These are phyloP conservation scores for Kwoniella europaea DNA, from an alignment of 768 basidiomycete species.

Conservation along the genomic window DNA sequence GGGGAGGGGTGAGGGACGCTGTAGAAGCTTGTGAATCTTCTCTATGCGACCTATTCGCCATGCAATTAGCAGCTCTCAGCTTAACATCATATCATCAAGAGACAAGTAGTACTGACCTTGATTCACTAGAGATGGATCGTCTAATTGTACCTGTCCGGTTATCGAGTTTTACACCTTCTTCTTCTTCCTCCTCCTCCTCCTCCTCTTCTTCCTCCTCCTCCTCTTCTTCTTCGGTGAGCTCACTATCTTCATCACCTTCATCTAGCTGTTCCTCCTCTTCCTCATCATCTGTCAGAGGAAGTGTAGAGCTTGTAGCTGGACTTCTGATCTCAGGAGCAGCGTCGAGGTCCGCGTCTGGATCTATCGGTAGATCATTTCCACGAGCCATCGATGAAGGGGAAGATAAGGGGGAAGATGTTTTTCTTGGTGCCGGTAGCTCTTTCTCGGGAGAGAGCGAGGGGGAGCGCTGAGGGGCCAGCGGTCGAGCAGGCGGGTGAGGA, in stretches of 20 bases:
- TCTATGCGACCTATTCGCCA: conserved; percentile 5
- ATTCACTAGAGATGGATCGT: not conserved
- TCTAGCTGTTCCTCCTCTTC: conserved; percentile 32
- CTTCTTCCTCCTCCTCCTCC: conserved; percentile 17
- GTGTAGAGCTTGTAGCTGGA: conserved; percentile 22
- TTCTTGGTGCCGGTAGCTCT: conserved; percentile 13
- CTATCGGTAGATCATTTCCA: not conserved
- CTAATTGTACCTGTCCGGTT: conserved; percentile 1
- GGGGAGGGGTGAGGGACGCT: conserved; percentile 23
- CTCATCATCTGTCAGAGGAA: conserved; percentile 39
- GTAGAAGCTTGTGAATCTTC: conserved; percentile 20
- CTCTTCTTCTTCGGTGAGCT: conserved; percentile 16
- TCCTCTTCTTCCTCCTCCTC: conserved; percentile 22
- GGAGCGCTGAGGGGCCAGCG: not conserved
- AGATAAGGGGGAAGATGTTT: conserved; percentile 24
- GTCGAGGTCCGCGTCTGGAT: not conserved
- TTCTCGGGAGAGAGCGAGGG: not conserved
- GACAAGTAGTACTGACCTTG: conserved; percentile 3
- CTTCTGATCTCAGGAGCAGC: conserved; percentile 2
- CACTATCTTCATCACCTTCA: conserved; percentile 5
- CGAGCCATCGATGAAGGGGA: conserved; percentile 12
- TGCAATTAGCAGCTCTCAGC: no score
- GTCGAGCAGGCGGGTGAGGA: not conserved
- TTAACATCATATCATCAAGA: not conserved
- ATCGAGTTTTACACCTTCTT: not conserved